Evolutionary conservation across 2,329 filamentous ascomycete species (phyloP), one percentile per base, ranked within the genome.

Genomic region (Botryotinia globosa): DNA sequence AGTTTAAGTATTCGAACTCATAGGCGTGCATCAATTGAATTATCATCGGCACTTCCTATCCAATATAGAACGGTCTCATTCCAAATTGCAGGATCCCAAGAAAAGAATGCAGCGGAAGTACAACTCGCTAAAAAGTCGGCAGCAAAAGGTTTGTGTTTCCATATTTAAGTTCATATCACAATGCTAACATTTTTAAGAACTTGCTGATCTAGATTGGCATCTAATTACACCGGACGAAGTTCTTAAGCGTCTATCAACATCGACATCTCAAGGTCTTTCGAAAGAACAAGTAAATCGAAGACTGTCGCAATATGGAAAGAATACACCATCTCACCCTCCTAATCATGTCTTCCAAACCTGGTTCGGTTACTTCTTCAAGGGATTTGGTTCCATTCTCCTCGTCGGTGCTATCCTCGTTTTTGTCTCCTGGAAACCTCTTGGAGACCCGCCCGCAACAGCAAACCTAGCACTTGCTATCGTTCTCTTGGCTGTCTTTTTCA

Each of bases 381-480:
- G 92, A 1, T 94, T 94, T 76, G 92, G 92, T 4, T 85, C 88
- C 1, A 88, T 94, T 68, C 85, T 94, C 5, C 85, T 94, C 14
- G 78, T 89, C 6, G 91, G 90, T 37, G 85, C 86, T 44, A 86
- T 94, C 54, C 85, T 94, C 4, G 91, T 94, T 69, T 92, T 93
- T 77, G 82, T 94, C 71, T 88, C 91, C 1, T 94, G 91, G 91
- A 89, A 88, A 74, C 92, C 92, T 0, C 86, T 94, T 0, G 92
- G 91, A 9, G 79, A 91, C 9, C 91, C 91, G 22, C 91, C 92
- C 1, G 86, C 89, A 0, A 77, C 86, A 18, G 91, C 91, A 12
- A 94, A 94, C 79, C 76, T 88, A 75, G 92, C 91, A 0, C 85
- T 94, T 32, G 92, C 90, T 1, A 92, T 93, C 77, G 91, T 94